Percentiles rank a stretch among this genome's conserved stretches.
These are phyloP conservation scores for Phlebiopsis flavidoalba DNA, from an alignment of 768 basidiomycete genomes.

Conservation along the genomic window DNA sequence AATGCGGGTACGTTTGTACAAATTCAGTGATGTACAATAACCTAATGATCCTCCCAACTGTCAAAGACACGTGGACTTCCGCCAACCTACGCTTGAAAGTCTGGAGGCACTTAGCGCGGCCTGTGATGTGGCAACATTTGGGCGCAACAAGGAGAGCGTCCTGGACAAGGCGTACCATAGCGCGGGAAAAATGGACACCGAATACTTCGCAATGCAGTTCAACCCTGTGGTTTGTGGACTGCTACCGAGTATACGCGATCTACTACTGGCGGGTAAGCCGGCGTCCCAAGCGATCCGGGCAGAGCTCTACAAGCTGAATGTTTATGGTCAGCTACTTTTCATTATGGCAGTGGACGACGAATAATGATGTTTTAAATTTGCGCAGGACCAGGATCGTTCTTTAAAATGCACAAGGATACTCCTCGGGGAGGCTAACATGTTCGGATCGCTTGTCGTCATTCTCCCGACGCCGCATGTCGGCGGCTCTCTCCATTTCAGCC, in stretches of 20 bases:
- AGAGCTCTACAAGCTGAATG: constrained; percentile 25
- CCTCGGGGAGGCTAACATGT: constrained; percentile 19
- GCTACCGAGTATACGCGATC: constrained; percentile 4
- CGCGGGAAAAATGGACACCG: constrained; percentile 21
- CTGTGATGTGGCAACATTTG: constrained; percentile 21
- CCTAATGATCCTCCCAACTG: background rate
- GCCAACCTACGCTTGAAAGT: background rate
- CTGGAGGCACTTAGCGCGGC: background rate
- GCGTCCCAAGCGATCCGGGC: constrained; percentile 6
- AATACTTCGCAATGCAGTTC: constrained; percentile 15
- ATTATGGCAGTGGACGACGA: background rate
- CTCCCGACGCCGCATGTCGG: constrained; percentile 42
- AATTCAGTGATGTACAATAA: background rate
- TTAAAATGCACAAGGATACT: constrained; percentile 25
- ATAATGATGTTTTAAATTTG: background rate
- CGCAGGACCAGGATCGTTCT: constrained; percentile 21
- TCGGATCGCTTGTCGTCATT: constrained; percentile 44
- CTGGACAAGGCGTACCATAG: constrained; percentile 22
- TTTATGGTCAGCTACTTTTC: constrained; percentile 17
- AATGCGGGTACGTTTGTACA: background rate
- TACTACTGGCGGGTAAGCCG: constrained; percentile 8
- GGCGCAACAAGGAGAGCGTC: constrained; percentile 13
- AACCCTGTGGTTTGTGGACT: constrained; percentile 8
- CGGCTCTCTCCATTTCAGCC: constrained; percentile 31
- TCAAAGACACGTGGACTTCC: background rate